Conservation (phyloP, 805 yeast species). For the Barnettozyma sucrosica region DNA sequence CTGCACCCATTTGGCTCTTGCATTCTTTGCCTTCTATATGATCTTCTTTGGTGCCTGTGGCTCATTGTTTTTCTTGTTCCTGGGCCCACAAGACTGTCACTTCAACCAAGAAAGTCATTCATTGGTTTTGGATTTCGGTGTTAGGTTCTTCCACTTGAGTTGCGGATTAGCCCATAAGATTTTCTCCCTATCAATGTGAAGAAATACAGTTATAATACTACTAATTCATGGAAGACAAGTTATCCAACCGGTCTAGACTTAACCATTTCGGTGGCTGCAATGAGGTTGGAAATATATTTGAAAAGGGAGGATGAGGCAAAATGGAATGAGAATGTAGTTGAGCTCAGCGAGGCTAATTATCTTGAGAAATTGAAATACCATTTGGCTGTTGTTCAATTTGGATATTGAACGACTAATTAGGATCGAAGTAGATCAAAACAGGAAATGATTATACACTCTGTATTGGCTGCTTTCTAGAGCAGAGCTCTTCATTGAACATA, state of each 20-base stretch:
- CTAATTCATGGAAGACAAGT: conserved; percentile 10
- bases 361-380: no score
- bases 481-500: no score
- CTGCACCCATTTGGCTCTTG: conserved; percentile 46
- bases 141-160: conserved; percentile 38
- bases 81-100: conserved; percentile 52
- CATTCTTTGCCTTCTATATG: conserved; percentile 53
- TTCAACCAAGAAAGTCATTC: conserved; percentile 47
- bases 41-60: conserved; percentile 54
- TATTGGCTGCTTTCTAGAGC: no score
- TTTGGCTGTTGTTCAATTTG: no score
- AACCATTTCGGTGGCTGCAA: neutral
- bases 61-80: conserved; percentile 52
- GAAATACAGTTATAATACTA: conserved; percentile 1
- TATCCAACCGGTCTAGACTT: conserved; percentile 1
- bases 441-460: no score
- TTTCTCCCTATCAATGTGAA: conserved; percentile 5
- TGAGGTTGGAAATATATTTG: no score
- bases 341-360: no score
- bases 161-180: conserved; percentile 1
- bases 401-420: no score
- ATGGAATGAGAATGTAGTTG: no score
- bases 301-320: no score
- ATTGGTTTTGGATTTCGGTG: conserved; percentile 43
- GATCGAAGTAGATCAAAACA: no score